These are phyloP conservation scores for Eucommia ulmoides DNA, from an alignment of 257 asterid species.

Conservation along the genomic window DNA sequence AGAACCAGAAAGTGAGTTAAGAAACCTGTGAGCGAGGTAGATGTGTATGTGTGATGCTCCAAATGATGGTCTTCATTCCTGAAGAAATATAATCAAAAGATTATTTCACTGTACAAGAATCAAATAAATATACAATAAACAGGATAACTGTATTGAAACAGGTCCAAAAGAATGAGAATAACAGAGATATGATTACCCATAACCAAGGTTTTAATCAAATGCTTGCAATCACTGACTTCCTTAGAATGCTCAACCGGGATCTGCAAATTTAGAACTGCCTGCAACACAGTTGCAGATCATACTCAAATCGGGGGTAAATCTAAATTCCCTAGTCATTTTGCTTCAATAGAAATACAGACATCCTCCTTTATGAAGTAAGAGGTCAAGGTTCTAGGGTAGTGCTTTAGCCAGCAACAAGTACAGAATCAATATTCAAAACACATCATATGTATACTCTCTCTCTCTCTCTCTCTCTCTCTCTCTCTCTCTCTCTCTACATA, in stretches of 20 bases:
- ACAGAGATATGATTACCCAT: slow-evolving; percentile 53
- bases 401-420: no score
- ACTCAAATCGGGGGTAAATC: no score
- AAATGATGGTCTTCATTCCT: slow-evolving; percentile 98
- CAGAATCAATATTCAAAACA: no score
- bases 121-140: neutral
- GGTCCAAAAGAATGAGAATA: slow-evolving; percentile 12
- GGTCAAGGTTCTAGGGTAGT: no score
- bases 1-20: slow-evolving; percentile 10
- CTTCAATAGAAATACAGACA: no score
- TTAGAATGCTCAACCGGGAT: slow-evolving; percentile 76
- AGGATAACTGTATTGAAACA: no score
- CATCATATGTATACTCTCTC: no score
- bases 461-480: no score
- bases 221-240: slow-evolving; percentile 97
- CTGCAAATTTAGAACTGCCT: slow-evolving; percentile 91
- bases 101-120: slow-evolving; percentile 3
- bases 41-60: slow-evolving; percentile 99
- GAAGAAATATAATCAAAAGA: slow-evolving; percentile 12
- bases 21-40: slow-evolving; percentile 91
- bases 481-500: no score
- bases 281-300: slow-evolving; percentile 15
- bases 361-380: no score
- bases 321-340: no score
- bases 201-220: slow-evolving; percentile 91